Percentiles rank a stretch among this genome's conserved stretches.
These are phyloP conservation scores for Candida nemodendra DNA, from an alignment of 805 yeast species.

Conservation along the genomic window DNA sequence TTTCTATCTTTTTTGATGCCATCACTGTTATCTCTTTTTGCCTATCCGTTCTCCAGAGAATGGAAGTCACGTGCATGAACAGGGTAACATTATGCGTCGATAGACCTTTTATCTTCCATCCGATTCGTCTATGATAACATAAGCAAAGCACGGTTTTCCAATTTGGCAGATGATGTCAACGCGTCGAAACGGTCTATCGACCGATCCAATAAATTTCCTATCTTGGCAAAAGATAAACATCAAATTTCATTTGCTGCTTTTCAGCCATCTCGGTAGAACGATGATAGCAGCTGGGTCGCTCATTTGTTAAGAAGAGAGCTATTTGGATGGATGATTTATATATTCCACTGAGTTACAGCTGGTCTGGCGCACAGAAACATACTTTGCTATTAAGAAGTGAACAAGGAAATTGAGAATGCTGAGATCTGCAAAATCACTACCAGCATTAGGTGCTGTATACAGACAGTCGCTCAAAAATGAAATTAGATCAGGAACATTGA, in stretches of 20 bases:
- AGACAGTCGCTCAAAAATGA: constrained; percentile 24
- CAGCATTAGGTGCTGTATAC: constrained; percentile 30
- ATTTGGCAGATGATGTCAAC: too few relatives aligned
- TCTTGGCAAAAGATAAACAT: constrained; percentile 11
- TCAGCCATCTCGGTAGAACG: constrained; percentile 3
- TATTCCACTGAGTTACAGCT: not conserved
- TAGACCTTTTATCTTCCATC: too few relatives aligned
- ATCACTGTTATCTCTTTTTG: not conserved
- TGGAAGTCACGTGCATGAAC: too few relatives aligned
- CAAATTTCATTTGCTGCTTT: constrained; percentile 3
- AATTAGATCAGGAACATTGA: constrained; percentile 1
- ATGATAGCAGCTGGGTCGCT: too few relatives aligned
- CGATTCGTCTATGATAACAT: too few relatives aligned
- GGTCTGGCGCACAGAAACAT: not conserved
- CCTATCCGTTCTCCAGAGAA: constrained; percentile 1
- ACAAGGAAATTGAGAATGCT: constrained; percentile 22
- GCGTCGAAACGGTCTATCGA: too few relatives aligned
- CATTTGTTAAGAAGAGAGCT: too few relatives aligned
- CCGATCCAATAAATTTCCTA: constrained; percentile 3
- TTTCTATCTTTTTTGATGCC: too few relatives aligned
- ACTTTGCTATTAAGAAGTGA: too few relatives aligned
- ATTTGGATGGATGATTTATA: too few relatives aligned
- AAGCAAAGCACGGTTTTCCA: too few relatives aligned
- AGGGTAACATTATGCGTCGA: too few relatives aligned
- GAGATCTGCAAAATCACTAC: constrained; percentile 36